These are phyloP conservation scores for Berberis thunbergii DNA, from an alignment of 164 flowering plant species.

Conservation along the genomic window DNA sequence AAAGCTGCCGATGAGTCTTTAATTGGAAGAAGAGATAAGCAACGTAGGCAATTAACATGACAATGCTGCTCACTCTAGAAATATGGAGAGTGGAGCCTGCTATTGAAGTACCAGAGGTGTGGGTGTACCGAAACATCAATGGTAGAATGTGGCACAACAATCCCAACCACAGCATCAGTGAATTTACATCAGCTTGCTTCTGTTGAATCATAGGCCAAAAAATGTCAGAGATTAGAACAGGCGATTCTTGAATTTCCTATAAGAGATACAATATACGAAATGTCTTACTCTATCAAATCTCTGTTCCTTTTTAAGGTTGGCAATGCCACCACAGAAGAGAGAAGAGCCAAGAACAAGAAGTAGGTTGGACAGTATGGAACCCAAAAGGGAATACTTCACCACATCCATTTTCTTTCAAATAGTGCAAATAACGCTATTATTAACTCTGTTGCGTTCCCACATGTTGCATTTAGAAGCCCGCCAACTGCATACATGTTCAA, in stretches of 20 bases:
- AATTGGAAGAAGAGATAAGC: conserved; percentile 73
- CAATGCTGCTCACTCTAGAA: conserved; percentile 65
- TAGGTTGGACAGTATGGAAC: conserved; percentile 88
- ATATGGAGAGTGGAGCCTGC: conserved; percentile 31
- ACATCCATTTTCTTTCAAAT: conserved; percentile 37
- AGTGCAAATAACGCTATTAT: conserved; percentile 81
- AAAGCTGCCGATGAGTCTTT: conserved; percentile 60
- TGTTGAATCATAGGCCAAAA: conserved; percentile 16
- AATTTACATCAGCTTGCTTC: conserved; percentile 85
- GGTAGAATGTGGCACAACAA: conserved; percentile 69
- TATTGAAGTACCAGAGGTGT: not conserved
- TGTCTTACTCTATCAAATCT: conserved; percentile 63
- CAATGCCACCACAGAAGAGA: conserved; percentile 79
- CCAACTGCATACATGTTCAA: conserved; percentile 44
- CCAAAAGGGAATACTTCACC: conserved; percentile 80
- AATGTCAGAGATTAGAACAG: not conserved
- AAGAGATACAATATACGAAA: not conserved
- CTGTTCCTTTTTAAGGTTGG: conserved; percentile 52
- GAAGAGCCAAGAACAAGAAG: conserved; percentile 89
- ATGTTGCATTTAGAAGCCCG: conserved; percentile 93
- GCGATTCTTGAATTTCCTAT: not conserved
- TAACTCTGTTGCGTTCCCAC: conserved; percentile 95
- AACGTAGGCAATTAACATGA: conserved; percentile 66
- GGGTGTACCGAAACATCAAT: conserved; percentile 33
- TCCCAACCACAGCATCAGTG: conserved; percentile 50